phyloP scores from a whole-genome alignment of 768 basidiomycete species.

The Coprinopsis marcescibilis region DNA sequence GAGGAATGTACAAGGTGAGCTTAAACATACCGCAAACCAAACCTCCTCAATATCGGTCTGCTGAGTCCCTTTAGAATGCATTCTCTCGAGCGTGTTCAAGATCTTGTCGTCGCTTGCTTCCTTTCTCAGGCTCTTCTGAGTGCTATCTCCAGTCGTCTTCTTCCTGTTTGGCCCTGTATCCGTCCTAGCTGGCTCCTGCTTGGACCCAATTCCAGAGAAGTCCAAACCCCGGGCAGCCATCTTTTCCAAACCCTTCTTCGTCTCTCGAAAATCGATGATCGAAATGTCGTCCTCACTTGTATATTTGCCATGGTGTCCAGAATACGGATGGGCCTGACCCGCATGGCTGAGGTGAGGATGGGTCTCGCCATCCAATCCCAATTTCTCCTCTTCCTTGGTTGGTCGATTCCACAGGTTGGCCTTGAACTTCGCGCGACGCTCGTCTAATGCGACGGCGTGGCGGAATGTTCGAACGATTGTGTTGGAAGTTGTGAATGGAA shows the following conservation, averaged over 20 bases:
- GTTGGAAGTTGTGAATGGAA: conserved; percentile 56
- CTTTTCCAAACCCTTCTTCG: no score
- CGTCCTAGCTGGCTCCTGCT: neutral
- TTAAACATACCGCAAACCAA: conserved; percentile 50
- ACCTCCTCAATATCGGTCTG: conserved; percentile 54
- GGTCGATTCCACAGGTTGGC: conserved; percentile 44
- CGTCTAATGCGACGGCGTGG: conserved; percentile 62
- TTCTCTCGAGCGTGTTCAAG: conserved; percentile 26
- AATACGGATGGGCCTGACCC: neutral
- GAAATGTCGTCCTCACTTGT: no score
- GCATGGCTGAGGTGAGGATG: conserved; percentile 3
- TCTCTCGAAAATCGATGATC: no score
- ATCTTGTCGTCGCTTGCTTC: conserved; percentile 21
- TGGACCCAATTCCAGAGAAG: neutral
- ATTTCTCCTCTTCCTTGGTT: conserved; percentile 19
- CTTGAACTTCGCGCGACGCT: conserved; percentile 55
- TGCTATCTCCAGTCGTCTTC: neutral
- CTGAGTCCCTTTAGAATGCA: conserved; percentile 22
- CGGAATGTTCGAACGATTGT: conserved; percentile 53
- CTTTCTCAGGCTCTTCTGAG: neutral
- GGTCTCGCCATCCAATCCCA: no score
- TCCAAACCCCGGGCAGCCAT: no score
- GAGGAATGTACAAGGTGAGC: neutral
- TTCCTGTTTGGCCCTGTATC: neutral
- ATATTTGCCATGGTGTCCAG: no score